phyloP scores from a whole-genome alignment of 495 filamentous ascomycete genomes.

The Pseudoneurospora amorphoporcata region DNA sequence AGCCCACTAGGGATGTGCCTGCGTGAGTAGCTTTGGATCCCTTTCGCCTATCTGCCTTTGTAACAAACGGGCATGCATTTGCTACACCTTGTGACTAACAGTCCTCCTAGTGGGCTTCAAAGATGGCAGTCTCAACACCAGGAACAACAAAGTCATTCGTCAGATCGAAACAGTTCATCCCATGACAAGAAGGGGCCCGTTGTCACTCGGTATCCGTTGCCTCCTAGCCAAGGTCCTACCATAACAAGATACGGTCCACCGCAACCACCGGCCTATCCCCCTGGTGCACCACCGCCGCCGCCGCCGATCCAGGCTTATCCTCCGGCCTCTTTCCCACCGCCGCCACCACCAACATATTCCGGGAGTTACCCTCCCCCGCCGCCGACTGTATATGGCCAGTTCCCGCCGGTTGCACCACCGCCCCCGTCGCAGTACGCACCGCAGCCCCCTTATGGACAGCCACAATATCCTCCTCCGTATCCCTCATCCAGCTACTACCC shows the following conservation, averaged over 20 bases:
- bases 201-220: slow-evolving; percentile 32
- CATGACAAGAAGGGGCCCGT: slow-evolving; percentile 30
- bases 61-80: not conserved
- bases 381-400: slow-evolving; percentile 4
- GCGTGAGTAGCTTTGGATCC: slow-evolving; percentile 41
- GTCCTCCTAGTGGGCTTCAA: slow-evolving; percentile 25
- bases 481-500: slow-evolving; percentile 21
- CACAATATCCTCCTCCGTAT: slow-evolving; percentile 18
- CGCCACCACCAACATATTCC: slow-evolving; percentile 13
- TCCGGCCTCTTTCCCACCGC: slow-evolving; percentile 11
- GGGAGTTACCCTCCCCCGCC: slow-evolving; percentile 8
- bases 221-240: slow-evolving; percentile 18
- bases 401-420: not conserved
- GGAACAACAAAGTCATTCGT: slow-evolving; percentile 17
- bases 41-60: not conserved
- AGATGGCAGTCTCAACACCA: slow-evolving; percentile 30
- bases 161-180: slow-evolving; percentile 18
- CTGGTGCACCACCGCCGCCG: slow-evolving; percentile 19
- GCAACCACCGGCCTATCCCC: slow-evolving; percentile 23
- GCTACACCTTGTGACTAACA: slow-evolving; percentile 11
- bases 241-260: slow-evolving; percentile 14
- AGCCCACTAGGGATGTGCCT: slow-evolving; percentile 38
- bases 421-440: slow-evolving; percentile 15
- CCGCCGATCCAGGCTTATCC: slow-evolving; percentile 12
- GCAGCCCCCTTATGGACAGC: slow-evolving; percentile 16